Percentiles rank a stretch among this genome's conserved stretches.
Conservation (phyloP, 2,329 filamentous ascomycete species). For the Colletotrichum liaoningense region DNA sequence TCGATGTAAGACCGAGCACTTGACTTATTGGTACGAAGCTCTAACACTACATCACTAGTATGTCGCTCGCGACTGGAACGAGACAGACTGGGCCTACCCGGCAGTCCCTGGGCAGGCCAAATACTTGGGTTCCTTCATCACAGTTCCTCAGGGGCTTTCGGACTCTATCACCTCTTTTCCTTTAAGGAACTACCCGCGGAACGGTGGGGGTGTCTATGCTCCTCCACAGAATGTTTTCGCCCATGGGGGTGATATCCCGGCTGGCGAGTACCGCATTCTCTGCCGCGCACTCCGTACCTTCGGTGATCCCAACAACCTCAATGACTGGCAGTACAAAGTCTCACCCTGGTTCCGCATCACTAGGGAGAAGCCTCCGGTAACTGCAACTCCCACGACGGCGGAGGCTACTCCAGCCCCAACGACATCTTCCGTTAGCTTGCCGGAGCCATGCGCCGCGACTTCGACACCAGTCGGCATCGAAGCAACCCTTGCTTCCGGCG, state of each 20-base stretch:
- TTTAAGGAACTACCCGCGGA: no score
- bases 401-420: not conserved
- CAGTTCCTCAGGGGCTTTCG: no score
- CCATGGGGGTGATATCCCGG: constrained; percentile 28
- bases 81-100: no score
- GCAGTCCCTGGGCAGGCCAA: no score
- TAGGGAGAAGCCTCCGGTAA: constrained; percentile 20
- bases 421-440: constrained; percentile 10
- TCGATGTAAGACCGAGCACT: not conserved
- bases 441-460: constrained; percentile 12
- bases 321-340: constrained; percentile 37
- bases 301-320: constrained; percentile 34
- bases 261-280: constrained; percentile 37
- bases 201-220: not conserved
- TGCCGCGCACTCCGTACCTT: constrained; percentile 37
- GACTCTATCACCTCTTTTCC: no score
- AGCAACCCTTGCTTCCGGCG: constrained; percentile 25
- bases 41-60: no score
- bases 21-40: not conserved
- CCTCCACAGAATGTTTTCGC: constrained; percentile 19
- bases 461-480: constrained; percentile 12
- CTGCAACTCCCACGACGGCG: constrained; percentile 10
- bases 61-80: no score
- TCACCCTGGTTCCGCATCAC: constrained; percentile 36
- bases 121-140: no score